These are phyloP conservation scores for Aspergillus quadrilineatus DNA, from an alignment of 2,329 filamentous ascomycete species.

Conservation along the genomic window DNA sequence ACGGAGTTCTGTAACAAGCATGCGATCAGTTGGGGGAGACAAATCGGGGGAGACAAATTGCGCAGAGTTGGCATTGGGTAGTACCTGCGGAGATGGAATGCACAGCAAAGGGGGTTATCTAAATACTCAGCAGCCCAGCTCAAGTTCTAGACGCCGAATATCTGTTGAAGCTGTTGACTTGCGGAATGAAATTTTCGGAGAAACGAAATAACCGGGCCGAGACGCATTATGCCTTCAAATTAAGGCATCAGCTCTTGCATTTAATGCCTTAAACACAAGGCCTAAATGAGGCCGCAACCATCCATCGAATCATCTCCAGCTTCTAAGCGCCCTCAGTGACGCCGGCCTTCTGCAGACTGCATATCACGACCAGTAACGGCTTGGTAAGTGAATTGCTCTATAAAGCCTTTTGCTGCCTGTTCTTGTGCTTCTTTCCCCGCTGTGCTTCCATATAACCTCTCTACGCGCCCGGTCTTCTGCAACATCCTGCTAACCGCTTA, in stretches of 20 bases:
- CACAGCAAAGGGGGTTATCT: neutral
- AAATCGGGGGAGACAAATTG: neutral
- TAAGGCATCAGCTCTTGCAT: neutral
- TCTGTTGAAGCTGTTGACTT: slow-evolving; percentile 16
- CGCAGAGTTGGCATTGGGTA: neutral
- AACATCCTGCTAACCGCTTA: slow-evolving; percentile 14
- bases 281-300: neutral
- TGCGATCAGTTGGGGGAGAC: neutral
- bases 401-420: slow-evolving; percentile 11
- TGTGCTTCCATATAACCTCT: neutral
- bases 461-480: slow-evolving; percentile 5
- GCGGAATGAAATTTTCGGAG: slow-evolving; percentile 38
- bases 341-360: slow-evolving; percentile 21
- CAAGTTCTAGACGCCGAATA: neutral
- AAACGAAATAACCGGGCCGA: slow-evolving; percentile 30
- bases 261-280: slow-evolving; percentile 8
- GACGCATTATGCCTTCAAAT: slow-evolving; percentile 8
- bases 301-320: slow-evolving; percentile 17
- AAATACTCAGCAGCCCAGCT: neutral
- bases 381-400: slow-evolving; percentile 15
- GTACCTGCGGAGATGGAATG: neutral
- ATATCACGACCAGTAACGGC: slow-evolving; percentile 12
- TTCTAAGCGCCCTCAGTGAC: slow-evolving; percentile 23
- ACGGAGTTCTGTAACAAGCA: slow-evolving; percentile 1
- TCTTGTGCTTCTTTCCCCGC: neutral